phyloP scores from a whole-genome alignment of 148 eudicot species.

The Vaccinium darrowii region DNA sequence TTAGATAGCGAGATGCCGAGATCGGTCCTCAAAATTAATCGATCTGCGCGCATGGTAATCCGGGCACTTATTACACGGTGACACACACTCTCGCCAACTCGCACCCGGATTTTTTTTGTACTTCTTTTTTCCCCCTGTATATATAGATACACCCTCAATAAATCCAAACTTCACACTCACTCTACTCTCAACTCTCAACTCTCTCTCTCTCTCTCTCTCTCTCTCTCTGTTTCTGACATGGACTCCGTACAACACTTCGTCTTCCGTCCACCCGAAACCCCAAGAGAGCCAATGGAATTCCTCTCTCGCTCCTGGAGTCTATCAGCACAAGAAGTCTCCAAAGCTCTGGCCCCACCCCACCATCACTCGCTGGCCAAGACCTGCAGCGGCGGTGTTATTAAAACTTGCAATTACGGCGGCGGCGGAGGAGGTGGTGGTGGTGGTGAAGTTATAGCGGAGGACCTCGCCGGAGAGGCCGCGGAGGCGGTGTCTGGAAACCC shows the following conservation, averaged over 20 bases:
- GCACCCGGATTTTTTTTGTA: too few relatives aligned
- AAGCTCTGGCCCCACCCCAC: slow-evolving; percentile 43
- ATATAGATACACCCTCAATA: neutral
- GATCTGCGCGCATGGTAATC: too few relatives aligned
- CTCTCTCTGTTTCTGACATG: slow-evolving; percentile 11
- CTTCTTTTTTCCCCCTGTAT: neutral
- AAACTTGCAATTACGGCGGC: neutral
- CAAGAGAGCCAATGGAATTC: slow-evolving; percentile 87
- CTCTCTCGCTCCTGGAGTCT: slow-evolving; percentile 91
- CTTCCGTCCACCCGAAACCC: slow-evolving; percentile 77
- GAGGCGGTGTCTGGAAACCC: slow-evolving; percentile 48
- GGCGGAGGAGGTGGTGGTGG: too few relatives aligned
- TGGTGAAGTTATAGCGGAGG: slow-evolving; percentile 40
- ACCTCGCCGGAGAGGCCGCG: slow-evolving; percentile 41
- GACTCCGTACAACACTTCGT: slow-evolving; percentile 27
- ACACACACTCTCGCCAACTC: neutral
- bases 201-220: neutral
- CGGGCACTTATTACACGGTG: too few relatives aligned
- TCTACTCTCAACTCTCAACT: neutral
- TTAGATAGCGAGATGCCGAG: too few relatives aligned
- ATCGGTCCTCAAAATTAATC: too few relatives aligned
- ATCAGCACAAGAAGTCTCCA: slow-evolving; percentile 72
- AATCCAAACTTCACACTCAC: slow-evolving; percentile 17
- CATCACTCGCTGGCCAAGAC: slow-evolving; percentile 34
- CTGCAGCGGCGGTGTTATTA: slow-evolving; percentile 13